Evolutionary conservation across 192 early-diverging fungal genomes (phyloP), one percentile per base, ranked within the genome.

Genomic region (Chytriomyces sp.): DNA sequence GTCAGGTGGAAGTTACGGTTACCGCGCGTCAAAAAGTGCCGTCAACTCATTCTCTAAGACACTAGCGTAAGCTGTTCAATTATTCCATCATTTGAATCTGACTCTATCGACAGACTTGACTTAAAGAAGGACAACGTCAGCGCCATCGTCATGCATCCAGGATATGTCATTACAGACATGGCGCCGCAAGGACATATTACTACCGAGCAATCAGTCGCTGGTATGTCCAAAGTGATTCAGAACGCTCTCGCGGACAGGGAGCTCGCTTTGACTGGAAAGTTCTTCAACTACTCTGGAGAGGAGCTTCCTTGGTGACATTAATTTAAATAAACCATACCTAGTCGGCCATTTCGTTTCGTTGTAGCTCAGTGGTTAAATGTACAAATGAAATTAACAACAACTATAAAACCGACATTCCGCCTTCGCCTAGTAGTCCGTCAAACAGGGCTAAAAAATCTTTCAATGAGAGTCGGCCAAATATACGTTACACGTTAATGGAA

Each of bases 221-320:
- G 75, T 10, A 75, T 80, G 70, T 33, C 64, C n/a, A 36, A 72
- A 38, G 54, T 77, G 12, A 56, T 80, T 60, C 70, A 77, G 7
- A 32, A 64, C 10, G 41, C 68, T 22, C 39, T 56, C n/a, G 53
- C 17, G 10, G 66, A 68, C 56, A 19, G 25, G 10, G 39, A 25
- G 33, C 49, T 59, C 28, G 8, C 17, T 5, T 57, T 19, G 31
- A 73, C 1, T 7, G 76, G 76, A 0, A 7, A 25, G 63, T 77
- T 44, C 39, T 61, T 39, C 3, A 6, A 41, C 33, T 52, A 31
- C 33, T 28, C 30, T 5, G 76, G 76, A 1, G 28, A 32, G 0
- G 39, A 58, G 33, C 33, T 77, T 81, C 86, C 40, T 79, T 74
- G 70, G 87, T 80, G 67, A 90, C 80, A 2, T 49, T 2, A 14